Evolutionary conservation across 805 yeast species (phyloP).

Genomic region (Yamadazyma laniorum): DNA sequence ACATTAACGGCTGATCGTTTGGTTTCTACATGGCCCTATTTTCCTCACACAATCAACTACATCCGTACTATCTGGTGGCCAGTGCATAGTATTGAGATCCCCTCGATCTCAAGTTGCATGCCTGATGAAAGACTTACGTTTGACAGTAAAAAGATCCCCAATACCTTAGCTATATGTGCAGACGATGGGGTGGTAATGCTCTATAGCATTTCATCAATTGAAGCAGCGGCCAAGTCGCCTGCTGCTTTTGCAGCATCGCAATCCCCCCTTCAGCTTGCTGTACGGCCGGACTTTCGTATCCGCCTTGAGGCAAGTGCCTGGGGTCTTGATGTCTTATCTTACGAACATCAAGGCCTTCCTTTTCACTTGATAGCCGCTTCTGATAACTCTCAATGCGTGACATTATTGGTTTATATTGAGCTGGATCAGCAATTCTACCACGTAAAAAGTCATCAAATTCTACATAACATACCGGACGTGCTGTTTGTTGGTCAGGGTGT

Average conservation of each 20-base stretch:
- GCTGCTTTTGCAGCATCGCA: background rate
- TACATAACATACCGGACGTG: constrained; percentile 58
- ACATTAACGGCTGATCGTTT: constrained; percentile 42
- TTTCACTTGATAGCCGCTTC: constrained; percentile 44
- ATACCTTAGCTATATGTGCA: constrained; percentile 41
- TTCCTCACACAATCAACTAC: constrained; percentile 57
- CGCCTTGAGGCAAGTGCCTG: constrained; percentile 51
- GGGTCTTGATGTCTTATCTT: constrained; percentile 53
- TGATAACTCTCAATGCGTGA: constrained; percentile 51
- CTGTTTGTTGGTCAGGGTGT: constrained; percentile 29
- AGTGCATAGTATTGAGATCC: background rate
- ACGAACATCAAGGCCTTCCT: constrained; percentile 15
- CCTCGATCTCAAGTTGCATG: background rate
- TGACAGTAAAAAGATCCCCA: too few species aligned
- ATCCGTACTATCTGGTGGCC: constrained; percentile 37
- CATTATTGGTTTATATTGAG: constrained; percentile 36
- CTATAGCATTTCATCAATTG: background rate
- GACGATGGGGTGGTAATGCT: constrained; percentile 56
- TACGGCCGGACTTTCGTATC: constrained; percentile 23
- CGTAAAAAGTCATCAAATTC: constrained; percentile 40
- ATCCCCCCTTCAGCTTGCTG: background rate
- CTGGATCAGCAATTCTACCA: constrained; percentile 26
- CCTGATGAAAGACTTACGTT: too few species aligned
- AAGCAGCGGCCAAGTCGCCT: background rate
- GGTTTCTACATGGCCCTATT: constrained; percentile 50